These are phyloP conservation scores for Graphiopsis chlorocephala DNA, from an alignment of 2,329 filamentous ascomycete species.

Conservation along the genomic window DNA sequence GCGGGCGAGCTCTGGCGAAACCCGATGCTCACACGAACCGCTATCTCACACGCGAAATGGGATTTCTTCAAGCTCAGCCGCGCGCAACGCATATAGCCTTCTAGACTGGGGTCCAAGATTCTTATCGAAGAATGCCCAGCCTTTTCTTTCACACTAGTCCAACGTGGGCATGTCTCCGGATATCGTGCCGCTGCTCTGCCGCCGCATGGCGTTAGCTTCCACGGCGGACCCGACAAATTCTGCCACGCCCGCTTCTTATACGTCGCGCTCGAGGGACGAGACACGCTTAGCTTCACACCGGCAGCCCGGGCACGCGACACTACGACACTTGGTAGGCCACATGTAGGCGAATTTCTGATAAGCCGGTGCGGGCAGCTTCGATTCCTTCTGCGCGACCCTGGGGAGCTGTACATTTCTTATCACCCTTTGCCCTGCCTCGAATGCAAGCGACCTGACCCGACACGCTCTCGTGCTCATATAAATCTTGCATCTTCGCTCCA, in stretches of 20 bases:
- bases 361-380: slow-evolving; percentile 9
- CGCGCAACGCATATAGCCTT: background rate
- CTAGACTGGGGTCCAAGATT: slow-evolving; percentile 4
- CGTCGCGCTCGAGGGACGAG: background rate
- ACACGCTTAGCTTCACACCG: slow-evolving; percentile 14
- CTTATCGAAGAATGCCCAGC: slow-evolving; percentile 9
- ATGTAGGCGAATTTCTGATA: slow-evolving; percentile 15
- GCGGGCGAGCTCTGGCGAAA: background rate
- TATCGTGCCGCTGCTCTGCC: background rate
- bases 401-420: background rate
- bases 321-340: slow-evolving; percentile 11
- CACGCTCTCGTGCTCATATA: background rate
- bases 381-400: slow-evolving; percentile 1
- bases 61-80: background rate
- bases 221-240: slow-evolving; percentile 4
- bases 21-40: background rate
- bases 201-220: background rate
- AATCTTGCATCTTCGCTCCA: background rate
- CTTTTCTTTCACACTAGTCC: background rate
- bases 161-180: slow-evolving; percentile 10
- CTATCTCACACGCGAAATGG: background rate
- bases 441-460: background rate
- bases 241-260: slow-evolving; percentile 1
- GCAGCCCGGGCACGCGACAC: slow-evolving; percentile 14
- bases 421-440: slow-evolving; percentile 3